Percentiles rank a stretch among this genome's conserved stretches.
These are phyloP conservation scores for Saccharomyces pastorianus DNA, from an alignment of 1,139 yeast species.

Conservation along the genomic window DNA sequence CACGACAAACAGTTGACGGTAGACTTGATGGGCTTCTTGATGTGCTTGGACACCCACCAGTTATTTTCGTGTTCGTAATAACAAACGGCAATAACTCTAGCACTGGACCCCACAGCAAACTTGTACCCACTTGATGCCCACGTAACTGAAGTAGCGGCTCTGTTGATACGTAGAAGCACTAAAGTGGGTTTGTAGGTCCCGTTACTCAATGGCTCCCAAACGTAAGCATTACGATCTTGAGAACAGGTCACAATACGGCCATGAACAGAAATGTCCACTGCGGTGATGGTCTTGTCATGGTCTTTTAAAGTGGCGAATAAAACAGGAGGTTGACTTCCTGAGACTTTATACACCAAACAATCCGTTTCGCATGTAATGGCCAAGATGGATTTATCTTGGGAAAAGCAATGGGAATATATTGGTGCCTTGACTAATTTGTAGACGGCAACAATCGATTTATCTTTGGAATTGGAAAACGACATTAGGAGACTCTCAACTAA, in stretches of 20 bases:
- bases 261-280: constrained; percentile 82
- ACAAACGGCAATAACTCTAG: constrained; percentile 89
- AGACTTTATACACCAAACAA: constrained; percentile 64
- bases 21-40: constrained; percentile 85
- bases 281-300: constrained; percentile 92
- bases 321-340: constrained; percentile 34
- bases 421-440: constrained; percentile 76
- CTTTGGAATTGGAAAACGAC: constrained; percentile 13
- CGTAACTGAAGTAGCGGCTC: constrained; percentile 87
- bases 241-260: constrained; percentile 95
- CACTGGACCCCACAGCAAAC: constrained; percentile 96
- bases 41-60: constrained; percentile 99
- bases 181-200: constrained; percentile 76
- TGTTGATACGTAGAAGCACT: constrained; percentile 81
- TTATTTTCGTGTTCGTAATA: constrained; percentile 93
- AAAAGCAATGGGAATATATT: constrained; percentile 84
- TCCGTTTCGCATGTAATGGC: constrained; percentile 76
- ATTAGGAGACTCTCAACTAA: constrained; percentile 34
- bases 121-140: constrained; percentile 93
- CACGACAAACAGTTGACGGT: constrained; percentile 80
- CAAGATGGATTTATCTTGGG: constrained; percentile 55
- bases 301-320: constrained; percentile 58
- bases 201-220: constrained; percentile 72
- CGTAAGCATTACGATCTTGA: constrained; percentile 95
- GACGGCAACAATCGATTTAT: constrained; percentile 26